These are phyloP conservation scores for Citropsis articulata DNA, from an alignment of 345 rosid genomes.

Conservation along the genomic window DNA sequence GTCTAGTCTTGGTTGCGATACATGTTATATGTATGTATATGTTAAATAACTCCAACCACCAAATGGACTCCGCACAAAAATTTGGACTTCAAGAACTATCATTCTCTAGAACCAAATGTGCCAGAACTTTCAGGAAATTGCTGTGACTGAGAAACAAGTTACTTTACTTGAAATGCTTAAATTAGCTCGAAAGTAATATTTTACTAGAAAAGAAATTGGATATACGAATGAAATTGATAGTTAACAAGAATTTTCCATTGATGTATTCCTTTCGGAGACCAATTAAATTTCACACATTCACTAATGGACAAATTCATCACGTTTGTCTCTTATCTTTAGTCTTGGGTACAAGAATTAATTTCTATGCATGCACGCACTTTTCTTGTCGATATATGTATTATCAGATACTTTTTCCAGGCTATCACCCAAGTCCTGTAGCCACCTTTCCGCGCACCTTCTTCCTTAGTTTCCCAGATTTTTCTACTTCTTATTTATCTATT, in stretches of 20 bases:
- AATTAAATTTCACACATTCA: too few species aligned
- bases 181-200: background rate
- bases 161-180: background rate
- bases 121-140: background rate
- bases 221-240: too few species aligned
- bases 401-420: background rate
- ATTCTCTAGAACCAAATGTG: background rate
- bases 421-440: background rate
- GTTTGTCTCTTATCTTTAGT: background rate
- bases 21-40: too few species aligned
- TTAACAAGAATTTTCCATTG: background rate
- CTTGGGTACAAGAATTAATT: background rate
- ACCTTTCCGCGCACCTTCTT: conserved; percentile 7
- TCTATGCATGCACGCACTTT: background rate
- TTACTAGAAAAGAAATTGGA: too few species aligned
- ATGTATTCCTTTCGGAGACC: background rate
- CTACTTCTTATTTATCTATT: background rate
- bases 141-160: background rate
- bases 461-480: conserved; percentile 4
- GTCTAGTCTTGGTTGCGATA: too few species aligned
- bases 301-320: background rate
- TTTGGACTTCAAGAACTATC: background rate
- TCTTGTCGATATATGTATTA: background rate
- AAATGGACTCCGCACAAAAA: background rate
- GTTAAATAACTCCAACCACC: background rate